These are phyloP conservation scores for Globisporangium acanthophoron DNA, from an alignment of 352 stramenopile genomes.

Conservation along the genomic window DNA sequence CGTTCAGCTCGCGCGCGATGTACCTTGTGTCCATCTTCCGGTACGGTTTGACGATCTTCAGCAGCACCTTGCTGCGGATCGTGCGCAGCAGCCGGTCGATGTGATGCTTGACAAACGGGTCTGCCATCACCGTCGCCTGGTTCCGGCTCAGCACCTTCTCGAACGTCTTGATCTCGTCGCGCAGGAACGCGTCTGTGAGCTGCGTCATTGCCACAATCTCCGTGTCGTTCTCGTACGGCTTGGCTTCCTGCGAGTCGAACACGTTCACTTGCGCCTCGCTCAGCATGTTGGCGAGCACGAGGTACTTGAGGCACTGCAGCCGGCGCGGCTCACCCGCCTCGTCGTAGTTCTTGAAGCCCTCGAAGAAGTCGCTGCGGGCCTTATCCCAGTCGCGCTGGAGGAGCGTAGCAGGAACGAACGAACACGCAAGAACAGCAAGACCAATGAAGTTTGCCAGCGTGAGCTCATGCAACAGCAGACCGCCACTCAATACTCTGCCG, in stretches of 20 bases:
- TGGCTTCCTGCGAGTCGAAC: conserved; percentile 92
- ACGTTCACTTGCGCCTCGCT: conserved; percentile 93
- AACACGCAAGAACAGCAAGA: background rate
- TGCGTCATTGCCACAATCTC: conserved; percentile 96
- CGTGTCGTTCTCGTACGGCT: conserved; percentile 92
- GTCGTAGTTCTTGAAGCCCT: conserved; percentile 96
- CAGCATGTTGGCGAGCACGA: conserved; percentile 95
- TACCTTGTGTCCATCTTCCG: conserved; percentile 89
- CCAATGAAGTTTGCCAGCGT: background rate
- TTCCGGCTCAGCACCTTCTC: conserved; percentile 88
- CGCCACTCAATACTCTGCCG: no score
- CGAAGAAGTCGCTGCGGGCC: conserved; percentile 92
- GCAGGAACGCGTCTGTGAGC: conserved; percentile 92
- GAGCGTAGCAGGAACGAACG: background rate
- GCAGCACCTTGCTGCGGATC: conserved; percentile 93
- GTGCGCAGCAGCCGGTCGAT: conserved; percentile 92
- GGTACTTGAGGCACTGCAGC: conserved; percentile 93
- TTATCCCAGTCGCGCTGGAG: conserved; percentile 89
- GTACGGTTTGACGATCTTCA: conserved; percentile 93
- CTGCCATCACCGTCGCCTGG: conserved; percentile 88
- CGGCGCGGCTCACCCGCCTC: conserved; percentile 91
- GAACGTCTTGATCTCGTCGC: conserved; percentile 94
- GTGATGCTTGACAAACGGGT: conserved; percentile 95
- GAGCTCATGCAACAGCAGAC: no score
- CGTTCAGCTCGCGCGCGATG: conserved; percentile 91